Evolutionary conservation across 139 green algal genomes (phyloP).

Genomic region (Zygnema cylindricum): DNA sequence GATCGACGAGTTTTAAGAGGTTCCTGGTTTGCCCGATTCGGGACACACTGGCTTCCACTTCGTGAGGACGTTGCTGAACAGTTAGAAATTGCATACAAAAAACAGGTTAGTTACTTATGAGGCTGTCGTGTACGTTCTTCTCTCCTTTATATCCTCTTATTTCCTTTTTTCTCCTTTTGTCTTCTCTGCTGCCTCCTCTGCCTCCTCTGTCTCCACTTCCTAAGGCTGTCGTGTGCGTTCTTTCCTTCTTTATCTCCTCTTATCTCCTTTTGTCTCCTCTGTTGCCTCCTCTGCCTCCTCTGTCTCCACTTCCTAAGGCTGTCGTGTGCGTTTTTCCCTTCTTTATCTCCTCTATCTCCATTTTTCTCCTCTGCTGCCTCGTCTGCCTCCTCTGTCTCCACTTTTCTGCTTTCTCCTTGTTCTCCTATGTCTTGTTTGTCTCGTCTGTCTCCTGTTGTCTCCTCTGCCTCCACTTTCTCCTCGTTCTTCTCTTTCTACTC

Average conservation of each 20-base stretch:
- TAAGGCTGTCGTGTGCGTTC: background rate
- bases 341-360: background rate
- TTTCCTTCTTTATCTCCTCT: background rate
- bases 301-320: too few species aligned
- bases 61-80: constrained; percentile 54
- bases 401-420: too few species aligned
- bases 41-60: constrained; percentile 41
- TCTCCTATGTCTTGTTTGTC: background rate
- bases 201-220: too few species aligned
- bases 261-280: background rate
- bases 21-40: constrained; percentile 40
- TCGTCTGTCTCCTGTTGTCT: too few species aligned
- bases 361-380: too few species aligned
- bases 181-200: too few species aligned
- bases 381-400: too few species aligned
- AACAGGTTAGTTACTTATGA: constrained; percentile 27
- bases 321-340: background rate
- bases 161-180: background rate
- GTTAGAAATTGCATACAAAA: constrained; percentile 55
- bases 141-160: background rate
- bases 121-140: background rate
- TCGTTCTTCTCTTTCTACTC: too few species aligned
- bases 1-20: constrained; percentile 42
- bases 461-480: too few species aligned
- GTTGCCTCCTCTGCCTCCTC: too few species aligned